Evolutionary conservation across 1,139 yeast genomes (phyloP), one percentile per base, ranked within the genome.

Genomic region (Suhomyces taliae): DNA sequence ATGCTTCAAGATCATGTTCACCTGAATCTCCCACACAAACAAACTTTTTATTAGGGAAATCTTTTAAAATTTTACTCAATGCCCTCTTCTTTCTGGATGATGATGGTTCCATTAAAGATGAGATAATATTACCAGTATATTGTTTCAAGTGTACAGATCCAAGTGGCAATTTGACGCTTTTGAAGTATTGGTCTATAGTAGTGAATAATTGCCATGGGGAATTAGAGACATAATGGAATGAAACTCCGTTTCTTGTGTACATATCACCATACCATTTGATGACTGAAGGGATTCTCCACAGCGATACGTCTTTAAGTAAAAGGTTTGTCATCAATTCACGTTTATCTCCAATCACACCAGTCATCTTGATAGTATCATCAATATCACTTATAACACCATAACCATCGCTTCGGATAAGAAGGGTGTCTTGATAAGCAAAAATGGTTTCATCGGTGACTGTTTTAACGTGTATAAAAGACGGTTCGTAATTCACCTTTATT

Each of bases 21-120:
- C 99, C 98, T 2, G 97, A 86, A 64, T 95, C 99, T 19, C 99
- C 99, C 27, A 93, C 78, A 47, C 96, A 73, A 19, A 93, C 75
- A 61, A 93, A 93, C 58, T 79, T 82, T 54, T 91, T 83, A 1
- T 79, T 55, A 0, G 96, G 91, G 60, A 90, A 91, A 59, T 91
- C 97, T 2, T 67, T 64, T 29, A 90, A 57, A n/a, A 93, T 79
- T 49, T 80, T 76, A 40, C 76, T 71, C 44, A 95, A 73, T 0
- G 90, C 78, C 11, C 78, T 75, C 48, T 81, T 77, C 65, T 95
- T 95, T 47, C 95, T 79, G 45, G 90, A 90, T 2, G 87, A 83
- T 1, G 95, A 84, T 0, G 97, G 95, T 58, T 91, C 96, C 74
- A 90, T 81, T 29, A 95, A 71, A 5, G 96, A 87, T 6, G 87